phyloP scores from a whole-genome alignment of 179 eudicot genomes.

The Spinacia oleracea region DNA sequence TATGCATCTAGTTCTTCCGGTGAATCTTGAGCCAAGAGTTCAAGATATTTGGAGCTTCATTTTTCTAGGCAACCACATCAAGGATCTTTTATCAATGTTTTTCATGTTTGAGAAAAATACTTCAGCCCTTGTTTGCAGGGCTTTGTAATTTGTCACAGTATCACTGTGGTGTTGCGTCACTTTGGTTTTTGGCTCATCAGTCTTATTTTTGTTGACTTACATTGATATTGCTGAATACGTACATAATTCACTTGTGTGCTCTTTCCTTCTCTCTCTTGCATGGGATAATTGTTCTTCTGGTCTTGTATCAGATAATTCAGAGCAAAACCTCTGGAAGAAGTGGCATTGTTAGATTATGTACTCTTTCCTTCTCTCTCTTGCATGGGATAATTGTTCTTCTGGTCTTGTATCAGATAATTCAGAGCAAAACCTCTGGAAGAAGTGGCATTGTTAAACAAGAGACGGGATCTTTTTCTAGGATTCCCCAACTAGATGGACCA shows the following conservation, averaged over 20 bases:
- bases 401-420: conserved; percentile 43
- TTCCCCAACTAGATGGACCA: conserved; percentile 87
- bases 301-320: conserved; percentile 46
- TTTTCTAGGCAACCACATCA: not conserved
- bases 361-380: no score
- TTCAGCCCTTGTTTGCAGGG: not conserved
- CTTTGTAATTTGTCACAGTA: not conserved
- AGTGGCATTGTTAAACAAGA: conserved; percentile 23
- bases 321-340: conserved; percentile 30
- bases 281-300: conserved; percentile 7
- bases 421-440: conserved; percentile 33
- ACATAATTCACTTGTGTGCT: not conserved
- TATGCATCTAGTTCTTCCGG: not conserved
- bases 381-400: conserved; percentile 10
- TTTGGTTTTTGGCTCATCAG: not conserved
- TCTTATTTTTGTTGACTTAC: not conserved
- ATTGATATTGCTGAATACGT: not conserved
- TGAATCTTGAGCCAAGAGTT: not conserved
- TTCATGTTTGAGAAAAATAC: not conserved
- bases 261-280: not conserved
- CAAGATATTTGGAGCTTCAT: not conserved
- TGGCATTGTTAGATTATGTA: conserved; percentile 16
- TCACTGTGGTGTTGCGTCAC: not conserved
- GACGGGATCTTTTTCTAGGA: conserved; percentile 44
- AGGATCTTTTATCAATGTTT: not conserved